Base-by-base conservation (phyloP, 2,329 filamentous ascomycete species). In the Capronia americana region DNA sequence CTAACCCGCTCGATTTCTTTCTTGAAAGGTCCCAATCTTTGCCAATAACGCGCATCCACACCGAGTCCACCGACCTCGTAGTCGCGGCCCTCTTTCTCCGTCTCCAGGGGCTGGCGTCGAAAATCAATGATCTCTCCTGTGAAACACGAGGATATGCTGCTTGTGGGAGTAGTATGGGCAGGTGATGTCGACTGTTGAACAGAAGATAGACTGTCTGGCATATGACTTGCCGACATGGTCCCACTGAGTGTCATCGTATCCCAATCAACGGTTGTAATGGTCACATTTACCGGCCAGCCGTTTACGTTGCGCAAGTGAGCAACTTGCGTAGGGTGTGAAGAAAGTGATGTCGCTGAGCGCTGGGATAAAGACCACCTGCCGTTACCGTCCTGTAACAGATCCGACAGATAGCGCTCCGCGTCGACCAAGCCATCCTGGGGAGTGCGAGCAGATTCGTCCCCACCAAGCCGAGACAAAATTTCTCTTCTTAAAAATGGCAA, bases 121-220 rank as follows among this genome's bases (percentile, higher is more conserved):
- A 90, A 87, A 74, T 90, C 88, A 67, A 90, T 85, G 66, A 90
- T 89, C 73, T 90, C 88, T 62, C 88, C 88, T 79, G 90, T 88
- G 53, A 90, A 81, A 73, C 87, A 90, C 2, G 87, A 90, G 17
- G 86, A 86, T 64, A 90, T 90, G 65, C 82, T 81, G 17, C 80
- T 79, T 26, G 77, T 11, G 12, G 32, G 77, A 57, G 77, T 11
- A 10, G 30, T 63, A 55, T 68, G 68, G 57, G 30, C 64, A 61
- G 23, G 68, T 44, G 68, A 58, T 56, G 23, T 58, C n/a, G 62
- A 24, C n/a, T 61, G 65, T 11, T 68, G 60, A 4, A 50, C 1
- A n/a, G 65, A 41, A 26, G 60, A 61, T 55, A 64, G 57, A 30
- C 66, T 66, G 44, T 71, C 80, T 1, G 87, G 87, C 12, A 89